Conservation (phyloP, 202 grass and related monocot species). For the Musa balbisiana region DNA sequence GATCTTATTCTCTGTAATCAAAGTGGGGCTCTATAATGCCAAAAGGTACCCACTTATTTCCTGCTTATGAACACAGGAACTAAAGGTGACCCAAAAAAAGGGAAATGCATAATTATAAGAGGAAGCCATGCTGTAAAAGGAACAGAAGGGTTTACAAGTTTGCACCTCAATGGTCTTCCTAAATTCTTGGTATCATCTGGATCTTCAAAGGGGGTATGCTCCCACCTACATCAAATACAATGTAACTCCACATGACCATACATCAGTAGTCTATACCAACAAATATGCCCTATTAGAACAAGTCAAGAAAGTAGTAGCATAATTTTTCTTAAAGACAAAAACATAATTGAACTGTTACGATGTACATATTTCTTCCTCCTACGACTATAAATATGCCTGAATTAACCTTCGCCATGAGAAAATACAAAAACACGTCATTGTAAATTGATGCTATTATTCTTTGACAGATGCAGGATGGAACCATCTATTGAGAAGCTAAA, state of each 20-base stretch:
- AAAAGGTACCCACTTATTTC: slow-evolving; percentile 5
- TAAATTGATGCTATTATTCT: no score
- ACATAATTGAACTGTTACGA: background rate
- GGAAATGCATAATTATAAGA: background rate
- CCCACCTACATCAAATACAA: slow-evolving; percentile 85
- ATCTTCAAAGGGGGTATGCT: slow-evolving; percentile 89
- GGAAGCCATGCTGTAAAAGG: background rate
- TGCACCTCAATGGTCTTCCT: slow-evolving; percentile 88
- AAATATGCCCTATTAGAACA: slow-evolving; percentile 7
- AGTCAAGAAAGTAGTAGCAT: background rate
- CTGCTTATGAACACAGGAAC: background rate
- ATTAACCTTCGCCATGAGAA: no score
- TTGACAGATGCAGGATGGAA: no score
- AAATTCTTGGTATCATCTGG: slow-evolving; percentile 78
- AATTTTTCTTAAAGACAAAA: background rate
- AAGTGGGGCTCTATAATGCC: background rate
- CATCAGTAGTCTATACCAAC: slow-evolving; percentile 60
- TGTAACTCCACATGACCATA: slow-evolving; percentile 95
- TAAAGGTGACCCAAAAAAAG: background rate
- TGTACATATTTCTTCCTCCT: no score
- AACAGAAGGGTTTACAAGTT: slow-evolving; percentile 10
- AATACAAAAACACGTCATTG: no score
- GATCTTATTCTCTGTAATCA: slow-evolving; percentile 74
- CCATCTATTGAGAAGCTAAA: no score
- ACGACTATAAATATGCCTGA: no score